Base-by-base conservation (phyloP, 179 eudicot species). In the Actinidia polygama region DNA sequence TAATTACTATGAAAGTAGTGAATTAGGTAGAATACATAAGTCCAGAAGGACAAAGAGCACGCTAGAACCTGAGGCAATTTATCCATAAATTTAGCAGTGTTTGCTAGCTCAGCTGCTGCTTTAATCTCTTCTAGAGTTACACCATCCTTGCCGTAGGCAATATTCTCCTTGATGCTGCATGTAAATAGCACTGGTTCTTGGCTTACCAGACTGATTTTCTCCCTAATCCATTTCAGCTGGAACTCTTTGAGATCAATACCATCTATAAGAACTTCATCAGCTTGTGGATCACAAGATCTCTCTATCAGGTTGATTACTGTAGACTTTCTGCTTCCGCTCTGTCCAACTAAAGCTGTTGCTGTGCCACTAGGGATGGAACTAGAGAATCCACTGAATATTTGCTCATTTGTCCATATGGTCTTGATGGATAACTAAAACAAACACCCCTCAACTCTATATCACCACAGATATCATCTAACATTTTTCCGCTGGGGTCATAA, bases 171-270 rank as follows among this genome's bases (percentile, higher is more conserved):
- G 26, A 92, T 90, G 79, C 92, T 89, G 36, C 88, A 89, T 50
- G 91, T 78, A 57, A 92, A 92, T 77, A 92, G 70, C 10, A 87
- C 93, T 23, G 93, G 95, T 69, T 92, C 95, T 87, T 92, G 95
- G 87, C 95, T 90, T 36, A 92, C 95, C 53, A 92, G 95, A 47
- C 92, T 92, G 6, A 92, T 90, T 82, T 86, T 92, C 54, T 79
- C 86, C 80, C 95, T 86, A 15, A 92, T 86, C 93, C 95, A 90
- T 62, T 85, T 90, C 16, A 90, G 88, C 79, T 87, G 90, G 68
- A 85, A 86, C 16, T 89, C 91, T 62, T 86, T 89, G 46, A 90
- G 89, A 87, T 87, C 86, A 73, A 83, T 77, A 67, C 90, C 88
- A 75, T 90, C 93, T 4, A 90, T 89, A 8, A 89, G 85, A 50